A percentile compares a stretch with the other conserved stretches of the same genome.
phyloP scores from a whole-genome alignment of 2,329 filamentous ascomycete species.

The Colletotrichum gloeosporioides region DNA sequence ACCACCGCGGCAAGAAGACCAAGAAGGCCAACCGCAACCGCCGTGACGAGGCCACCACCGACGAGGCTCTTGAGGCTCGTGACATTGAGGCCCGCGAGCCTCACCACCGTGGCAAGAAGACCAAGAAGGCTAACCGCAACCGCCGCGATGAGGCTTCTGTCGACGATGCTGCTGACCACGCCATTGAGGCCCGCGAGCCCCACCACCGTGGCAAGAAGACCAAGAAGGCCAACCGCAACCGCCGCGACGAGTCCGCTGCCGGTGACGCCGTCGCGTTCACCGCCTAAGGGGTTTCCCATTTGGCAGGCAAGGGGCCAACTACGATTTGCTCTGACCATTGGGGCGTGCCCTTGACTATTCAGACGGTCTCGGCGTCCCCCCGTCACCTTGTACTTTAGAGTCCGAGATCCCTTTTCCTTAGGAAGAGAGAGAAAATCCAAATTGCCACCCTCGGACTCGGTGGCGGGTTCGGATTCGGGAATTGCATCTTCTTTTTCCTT shows the following conservation, averaged over 20 bases:
- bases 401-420: background rate
- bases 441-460: background rate
- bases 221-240: background rate
- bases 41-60: background rate
- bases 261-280: constrained; percentile 3
- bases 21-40: constrained; percentile 8
- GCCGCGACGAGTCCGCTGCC: background rate
- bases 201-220: constrained; percentile 22
- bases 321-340: background rate
- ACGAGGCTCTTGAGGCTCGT: constrained; percentile 17
- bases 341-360: background rate
- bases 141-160: background rate
- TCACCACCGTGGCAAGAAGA: constrained; percentile 20
- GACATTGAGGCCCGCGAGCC: constrained; percentile 24
- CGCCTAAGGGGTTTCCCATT: background rate
- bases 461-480: background rate
- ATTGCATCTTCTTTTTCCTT: background rate
- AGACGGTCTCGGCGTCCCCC: background rate
- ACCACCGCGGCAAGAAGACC: constrained; percentile 11
- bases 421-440: background rate
- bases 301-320: constrained; percentile 6
- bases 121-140: constrained; percentile 16
- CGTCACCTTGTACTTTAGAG: background rate
- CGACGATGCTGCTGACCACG: background rate
- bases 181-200: constrained; percentile 23